A percentile compares a stretch with the other conserved stretches of the same genome.
phyloP scores from a whole-genome alignment of 331 rosid genomes.

The Arachis monticola region DNA sequence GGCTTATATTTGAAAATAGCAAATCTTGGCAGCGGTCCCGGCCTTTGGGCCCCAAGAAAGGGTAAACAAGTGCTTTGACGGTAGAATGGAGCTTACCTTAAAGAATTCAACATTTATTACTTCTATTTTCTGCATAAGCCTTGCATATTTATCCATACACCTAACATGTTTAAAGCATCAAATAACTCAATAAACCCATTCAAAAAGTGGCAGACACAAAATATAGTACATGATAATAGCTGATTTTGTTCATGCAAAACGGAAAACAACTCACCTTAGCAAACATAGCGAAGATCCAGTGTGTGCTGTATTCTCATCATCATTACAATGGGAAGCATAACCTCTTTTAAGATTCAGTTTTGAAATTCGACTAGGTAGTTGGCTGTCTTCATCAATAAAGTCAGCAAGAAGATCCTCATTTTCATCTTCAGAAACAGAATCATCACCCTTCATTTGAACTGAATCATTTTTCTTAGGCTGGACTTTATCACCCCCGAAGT shows the following conservation, averaged over 20 bases:
- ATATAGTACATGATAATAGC: background rate
- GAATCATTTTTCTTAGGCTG: conserved; percentile 55
- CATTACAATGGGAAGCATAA: conserved; percentile 51
- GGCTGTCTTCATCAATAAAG: conserved; percentile 99
- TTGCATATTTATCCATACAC: conserved; percentile 98
- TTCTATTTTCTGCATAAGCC: conserved; percentile 95
- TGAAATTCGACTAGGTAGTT: conserved; percentile 92
- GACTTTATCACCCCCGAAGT: conserved; percentile 54
- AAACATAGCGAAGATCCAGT: conserved; percentile 95
- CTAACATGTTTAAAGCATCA: conserved; percentile 53
- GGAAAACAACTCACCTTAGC: conserved; percentile 64
- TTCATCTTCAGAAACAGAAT: conserved; percentile 80
- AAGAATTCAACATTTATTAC: conserved; percentile 85
- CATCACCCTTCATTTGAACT: conserved; percentile 58
- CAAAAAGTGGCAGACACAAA: conserved; percentile 2
- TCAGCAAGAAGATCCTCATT: conserved; percentile 98
- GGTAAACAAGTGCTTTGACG: conserved; percentile 30
- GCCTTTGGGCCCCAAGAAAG: background rate
- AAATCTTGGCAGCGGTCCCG: background rate
- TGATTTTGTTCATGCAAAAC: conserved; percentile 23
- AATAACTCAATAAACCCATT: conserved; percentile 42
- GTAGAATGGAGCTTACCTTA: conserved; percentile 61
- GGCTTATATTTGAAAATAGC: conserved; percentile 35
- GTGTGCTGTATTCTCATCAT: conserved; percentile 73
- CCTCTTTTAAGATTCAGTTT: conserved; percentile 53